A percentile compares a stretch with the other conserved stretches of the same genome.
phyloP scores from a whole-genome alignment of 441 rosid genomes.

The Gossypium gossypioides region DNA sequence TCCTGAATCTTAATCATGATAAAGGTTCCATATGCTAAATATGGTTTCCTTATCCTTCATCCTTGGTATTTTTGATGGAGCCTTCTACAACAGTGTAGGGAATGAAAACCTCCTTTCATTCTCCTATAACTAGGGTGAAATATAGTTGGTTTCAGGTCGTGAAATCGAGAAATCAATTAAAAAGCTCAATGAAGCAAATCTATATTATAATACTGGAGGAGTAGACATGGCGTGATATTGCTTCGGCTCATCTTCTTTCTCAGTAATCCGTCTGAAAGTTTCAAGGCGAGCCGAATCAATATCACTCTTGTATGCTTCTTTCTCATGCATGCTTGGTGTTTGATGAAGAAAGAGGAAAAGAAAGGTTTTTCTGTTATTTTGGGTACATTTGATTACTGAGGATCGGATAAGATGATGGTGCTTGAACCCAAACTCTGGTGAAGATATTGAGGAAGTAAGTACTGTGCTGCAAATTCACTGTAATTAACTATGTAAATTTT shows the following conservation, averaged over 20 bases:
- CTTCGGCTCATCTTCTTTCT: conserved; percentile 28
- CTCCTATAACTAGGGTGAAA: conserved; percentile 10
- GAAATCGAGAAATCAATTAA: neutral
- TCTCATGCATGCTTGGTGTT: neutral
- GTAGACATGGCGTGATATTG: conserved; percentile 33
- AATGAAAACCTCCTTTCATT: conserved; percentile 2
- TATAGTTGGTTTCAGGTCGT: neutral
- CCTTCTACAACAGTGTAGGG: neutral
- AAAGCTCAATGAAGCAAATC: neutral
- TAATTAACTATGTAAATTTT: neutral
- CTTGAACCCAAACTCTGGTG: too few species aligned
- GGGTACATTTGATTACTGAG: too few species aligned
- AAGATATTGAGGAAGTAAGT: neutral
- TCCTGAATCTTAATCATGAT: conserved; percentile 11
- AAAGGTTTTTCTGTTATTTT: neutral
- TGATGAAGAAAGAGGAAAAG: neutral
- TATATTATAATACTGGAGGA: conserved; percentile 11
- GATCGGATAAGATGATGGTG: too few species aligned
- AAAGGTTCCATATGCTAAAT: conserved; percentile 12
- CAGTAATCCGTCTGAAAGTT: neutral
- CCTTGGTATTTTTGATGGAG: neutral
- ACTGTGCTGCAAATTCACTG: neutral
- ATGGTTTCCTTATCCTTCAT: conserved; percentile 6
- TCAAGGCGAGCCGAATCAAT: conserved; percentile 50
- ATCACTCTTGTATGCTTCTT: conserved; percentile 47